phyloP scores from a whole-genome alignment of 805 yeast species.

The Yarrowia alimentaria region DNA sequence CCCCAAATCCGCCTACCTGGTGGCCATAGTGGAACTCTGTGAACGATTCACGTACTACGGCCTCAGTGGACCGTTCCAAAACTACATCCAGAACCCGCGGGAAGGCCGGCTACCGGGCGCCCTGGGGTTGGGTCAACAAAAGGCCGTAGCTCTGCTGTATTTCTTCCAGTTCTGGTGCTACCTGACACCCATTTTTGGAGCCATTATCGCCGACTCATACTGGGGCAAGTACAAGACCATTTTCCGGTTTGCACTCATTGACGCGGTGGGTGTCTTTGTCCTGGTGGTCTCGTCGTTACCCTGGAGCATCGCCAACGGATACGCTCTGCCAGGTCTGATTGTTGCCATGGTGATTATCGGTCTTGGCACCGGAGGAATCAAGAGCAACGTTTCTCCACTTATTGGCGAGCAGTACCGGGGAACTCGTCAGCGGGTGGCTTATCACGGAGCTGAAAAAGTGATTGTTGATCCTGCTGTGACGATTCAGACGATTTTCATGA shows the following conservation, averaged over 20 bases:
- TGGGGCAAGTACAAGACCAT: constrained; percentile 73
- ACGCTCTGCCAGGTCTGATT: constrained; percentile 63
- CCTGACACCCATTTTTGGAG: constrained; percentile 75
- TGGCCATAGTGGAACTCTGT: constrained; percentile 70
- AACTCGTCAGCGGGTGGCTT: too few relatives aligned
- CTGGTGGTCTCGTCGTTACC: constrained; percentile 71
- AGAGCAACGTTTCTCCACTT: constrained; percentile 72
- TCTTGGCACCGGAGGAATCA: constrained; percentile 77
- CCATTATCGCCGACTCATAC: constrained; percentile 69
- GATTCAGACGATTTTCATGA: constrained; percentile 69
- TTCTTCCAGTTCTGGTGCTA: constrained; percentile 80
- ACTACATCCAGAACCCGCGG: constrained; percentile 58
- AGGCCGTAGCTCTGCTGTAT: constrained; percentile 70
- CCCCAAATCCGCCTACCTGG: constrained; percentile 57
- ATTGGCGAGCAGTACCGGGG: constrained; percentile 75
- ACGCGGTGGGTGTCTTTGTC: constrained; percentile 60
- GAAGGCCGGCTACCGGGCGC: constrained; percentile 47
- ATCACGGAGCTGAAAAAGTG: constrained; percentile 64
- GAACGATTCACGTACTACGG: constrained; percentile 84
- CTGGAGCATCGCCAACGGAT: constrained; percentile 47
- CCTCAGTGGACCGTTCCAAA: constrained; percentile 69
- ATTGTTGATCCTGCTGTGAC: constrained; percentile 69
- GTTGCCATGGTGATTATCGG: constrained; percentile 61
- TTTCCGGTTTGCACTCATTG: constrained; percentile 55
- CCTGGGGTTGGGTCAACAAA: constrained; percentile 56